Base-by-base conservation (phyloP, 176 grass and related monocot genomes). In the Elymus sibiricus region DNA sequence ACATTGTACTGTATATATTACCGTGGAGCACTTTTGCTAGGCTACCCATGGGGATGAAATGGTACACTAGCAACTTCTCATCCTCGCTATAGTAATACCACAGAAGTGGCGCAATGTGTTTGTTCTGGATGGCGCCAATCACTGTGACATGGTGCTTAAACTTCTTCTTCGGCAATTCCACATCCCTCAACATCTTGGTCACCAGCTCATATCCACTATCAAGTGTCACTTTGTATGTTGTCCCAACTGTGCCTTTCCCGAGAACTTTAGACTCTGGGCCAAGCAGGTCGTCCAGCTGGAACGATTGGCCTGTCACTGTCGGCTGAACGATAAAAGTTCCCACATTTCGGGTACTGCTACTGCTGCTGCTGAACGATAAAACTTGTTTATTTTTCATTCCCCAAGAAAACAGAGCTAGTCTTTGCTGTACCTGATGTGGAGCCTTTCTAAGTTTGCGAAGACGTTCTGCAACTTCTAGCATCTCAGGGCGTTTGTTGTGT, bases 211-310 rank as follows among this genome's bases (percentile, higher is more conserved):
- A 28, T 66, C 92, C 88, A 8, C 37, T 76, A n/a, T 71, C 65
- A 21, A 90, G 79, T 2, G 63, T 79, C 5, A 29, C 86, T 64
- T 86, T 93, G 92, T 93, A 90, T 35, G 88, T 83, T 49, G 88
- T 83, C 61, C 91, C 91, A 35, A 88, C 85, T 7, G 88, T 88
- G 14, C 92, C 92, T 75, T 86, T 86, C 8, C 86, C 92, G 5
- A 93, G 58, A 64, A 90, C 79, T 62, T 88, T 78, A 26, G 78
- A 78, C 2, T 88, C 86, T 5, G 73, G 73, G 32, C 43, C 42
- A 24, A 90, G 64, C 59, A 93, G 71, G 66, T 88, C 88, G 11
- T 88, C 85, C 82, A 93, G 22, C 37, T 83, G 78, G 24, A 90
- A 88, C 25, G 28, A 7, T 44, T 40, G 53, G 16, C 82, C 5